Base-by-base conservation (phyloP, 441 rosid species). In the Gossypium schwendimanii region DNA sequence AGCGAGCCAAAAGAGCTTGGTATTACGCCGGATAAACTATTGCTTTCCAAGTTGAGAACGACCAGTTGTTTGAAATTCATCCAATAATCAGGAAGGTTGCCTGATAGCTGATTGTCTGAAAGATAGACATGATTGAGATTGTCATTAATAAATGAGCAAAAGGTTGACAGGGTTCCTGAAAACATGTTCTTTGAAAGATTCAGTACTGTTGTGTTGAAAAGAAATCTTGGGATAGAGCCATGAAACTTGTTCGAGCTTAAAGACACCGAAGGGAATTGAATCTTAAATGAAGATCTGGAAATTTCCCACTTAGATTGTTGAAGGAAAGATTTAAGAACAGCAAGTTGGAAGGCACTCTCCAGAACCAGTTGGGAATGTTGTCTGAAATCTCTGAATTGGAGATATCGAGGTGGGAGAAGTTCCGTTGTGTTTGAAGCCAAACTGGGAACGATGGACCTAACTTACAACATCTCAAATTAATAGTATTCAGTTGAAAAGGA, bases 21-120 rank as follows among this genome's bases (percentile, higher is more conserved):
- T 5, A 20, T 54, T 2, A 9, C 49, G 0, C 81, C 74, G 4
- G 71, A 58, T 4, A 72, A 41, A 23, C 64, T 62, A 31, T 76
- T 79, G 36, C 53, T 73, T 0, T 50, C 76, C 39, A 81, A 24
- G 7, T 76, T 76, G 14, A 76, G 65, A 24, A 57, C 41, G 2
- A 0, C 7, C 41, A 73, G 17, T 2, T 26, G 2, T 17, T 12
- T 28, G 69, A 77, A 81, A 11, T 47, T 31, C 64, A 6, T 76
- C 72, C 72, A 79, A 10, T 78, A 72, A 53, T 76, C 73, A 0
- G 82, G 81, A 39, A 77, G 65, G 33, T 39, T 54, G 20, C 77
- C 81, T 10, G 75, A 79, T 5, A 76, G 33, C 9, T 12, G 18
- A 49, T 65, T 55, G 9, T 65, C 31, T 4, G 72, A 65, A 11